Percentiles rank a stretch among this genome's conserved stretches.
Conservation (phyloP, 2,329 filamentous ascomycete genomes). For the Aspergillus ibericus region DNA sequence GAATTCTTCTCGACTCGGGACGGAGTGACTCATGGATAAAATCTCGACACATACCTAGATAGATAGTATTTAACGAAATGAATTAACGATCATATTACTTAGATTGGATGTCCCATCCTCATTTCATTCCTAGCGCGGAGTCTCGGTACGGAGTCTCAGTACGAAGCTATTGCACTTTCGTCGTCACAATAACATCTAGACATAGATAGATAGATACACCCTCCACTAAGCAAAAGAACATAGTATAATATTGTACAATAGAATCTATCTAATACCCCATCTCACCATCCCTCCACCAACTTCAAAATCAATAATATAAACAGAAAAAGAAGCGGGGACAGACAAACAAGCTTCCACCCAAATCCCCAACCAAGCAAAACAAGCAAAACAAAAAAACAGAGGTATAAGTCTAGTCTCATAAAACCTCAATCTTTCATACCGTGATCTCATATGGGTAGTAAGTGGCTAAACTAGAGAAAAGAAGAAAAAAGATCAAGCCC, state of each 20-base stretch:
- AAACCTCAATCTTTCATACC: slow-evolving; percentile 3
- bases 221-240: too few species aligned
- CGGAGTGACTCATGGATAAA: slow-evolving; percentile 12
- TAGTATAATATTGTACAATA: slow-evolving; percentile 1
- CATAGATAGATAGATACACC: too few species aligned
- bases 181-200: too few species aligned
- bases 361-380: not conserved
- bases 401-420: not conserved
- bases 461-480: not conserved
- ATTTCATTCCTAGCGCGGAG: not conserved
- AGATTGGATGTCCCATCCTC: too few species aligned
- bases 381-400: not conserved
- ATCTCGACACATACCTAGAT: not conserved
- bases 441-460: slow-evolving; percentile 3
- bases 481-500: not conserved
- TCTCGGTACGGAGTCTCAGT: too few species aligned
- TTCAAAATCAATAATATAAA: not conserved
- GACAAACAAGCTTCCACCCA: not conserved
- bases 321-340: not conserved
- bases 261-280: slow-evolving; percentile 5
- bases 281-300: too few species aligned
- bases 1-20: slow-evolving; percentile 24
- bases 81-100: not conserved
- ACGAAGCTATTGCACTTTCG: too few species aligned
- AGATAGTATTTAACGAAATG: not conserved